Conservation (phyloP, 2,329 filamentous ascomycete genomes). For the Beauveria sp. region DNA sequence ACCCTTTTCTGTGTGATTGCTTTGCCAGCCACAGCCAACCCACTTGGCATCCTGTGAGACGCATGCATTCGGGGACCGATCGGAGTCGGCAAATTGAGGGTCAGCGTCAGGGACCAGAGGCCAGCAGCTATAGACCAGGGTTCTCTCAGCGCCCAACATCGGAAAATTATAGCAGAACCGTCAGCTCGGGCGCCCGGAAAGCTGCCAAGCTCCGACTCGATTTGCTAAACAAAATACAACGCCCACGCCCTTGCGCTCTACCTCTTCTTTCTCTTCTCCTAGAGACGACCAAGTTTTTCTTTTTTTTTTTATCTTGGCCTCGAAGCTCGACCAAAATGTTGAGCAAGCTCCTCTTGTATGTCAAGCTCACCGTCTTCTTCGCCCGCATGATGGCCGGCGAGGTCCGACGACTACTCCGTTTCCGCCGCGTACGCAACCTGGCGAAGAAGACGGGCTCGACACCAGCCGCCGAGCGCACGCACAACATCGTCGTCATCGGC, state of each 20-base stretch:
- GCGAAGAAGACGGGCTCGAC: slow-evolving; percentile 12
- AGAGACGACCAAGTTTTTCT: no score
- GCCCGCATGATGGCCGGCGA: slow-evolving; percentile 18
- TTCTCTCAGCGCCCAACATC: background rate
- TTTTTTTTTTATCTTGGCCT: background rate
- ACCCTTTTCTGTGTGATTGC: no score
- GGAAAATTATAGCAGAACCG: background rate
- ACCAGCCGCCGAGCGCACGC: slow-evolving; percentile 18
- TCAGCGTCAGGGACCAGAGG: background rate
- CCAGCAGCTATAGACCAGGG: background rate
- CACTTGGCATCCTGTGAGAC: background rate
- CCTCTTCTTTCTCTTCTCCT: no score
- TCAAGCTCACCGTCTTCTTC: slow-evolving; percentile 21
- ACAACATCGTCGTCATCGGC: slow-evolving; percentile 48
- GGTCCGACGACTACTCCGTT: slow-evolving; percentile 14
- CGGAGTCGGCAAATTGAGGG: slow-evolving; percentile 11
- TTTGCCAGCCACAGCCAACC: background rate
- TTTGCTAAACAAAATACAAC: background rate
- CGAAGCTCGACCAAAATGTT: slow-evolving; percentile 15
- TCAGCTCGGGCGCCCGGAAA: background rate
- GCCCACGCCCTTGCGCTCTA: background rate
- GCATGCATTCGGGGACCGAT: background rate
- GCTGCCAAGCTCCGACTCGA: background rate
- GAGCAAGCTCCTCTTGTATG: slow-evolving; percentile 23
- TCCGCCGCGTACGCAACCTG: slow-evolving; percentile 13